A percentile compares a stretch with the other conserved stretches of the same genome.
phyloP scores from a whole-genome alignment of 768 basidiomycete species.

The Leccinum incarnatum region DNA sequence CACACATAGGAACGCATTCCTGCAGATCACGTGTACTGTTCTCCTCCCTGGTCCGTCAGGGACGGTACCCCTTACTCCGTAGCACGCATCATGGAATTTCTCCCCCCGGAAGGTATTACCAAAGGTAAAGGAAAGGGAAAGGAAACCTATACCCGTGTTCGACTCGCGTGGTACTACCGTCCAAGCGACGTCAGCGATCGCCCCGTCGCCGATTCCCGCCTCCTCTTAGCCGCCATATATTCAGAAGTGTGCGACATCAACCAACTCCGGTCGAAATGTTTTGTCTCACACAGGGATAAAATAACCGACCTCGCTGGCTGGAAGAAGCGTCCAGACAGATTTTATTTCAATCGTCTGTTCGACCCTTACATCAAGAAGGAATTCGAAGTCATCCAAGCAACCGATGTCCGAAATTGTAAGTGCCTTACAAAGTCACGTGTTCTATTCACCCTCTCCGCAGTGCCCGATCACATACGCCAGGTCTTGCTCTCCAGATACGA shows the following conservation, averaged over 20 bases:
- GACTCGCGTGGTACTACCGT: conserved; percentile 95
- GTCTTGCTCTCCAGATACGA: conserved; percentile 82
- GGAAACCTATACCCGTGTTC: conserved; percentile 76
- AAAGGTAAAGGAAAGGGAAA: conserved; percentile 66
- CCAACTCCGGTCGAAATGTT: conserved; percentile 89
- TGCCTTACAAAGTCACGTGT: conserved; percentile 21
- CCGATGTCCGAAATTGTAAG: conserved; percentile 87
- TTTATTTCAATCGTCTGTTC: conserved; percentile 94
- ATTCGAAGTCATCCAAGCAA: conserved; percentile 90
- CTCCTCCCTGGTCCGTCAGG: conserved; percentile 86
- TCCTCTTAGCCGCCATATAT: conserved; percentile 93
- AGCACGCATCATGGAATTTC: conserved; percentile 95
- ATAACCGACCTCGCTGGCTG: conserved; percentile 89
- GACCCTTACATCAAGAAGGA: conserved; percentile 98
- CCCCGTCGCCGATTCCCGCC: conserved; percentile 83
- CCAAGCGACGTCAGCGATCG: conserved; percentile 95
- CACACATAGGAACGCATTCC: conserved; percentile 32
- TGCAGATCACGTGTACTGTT: conserved; percentile 95
- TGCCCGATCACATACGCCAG: conserved; percentile 78
- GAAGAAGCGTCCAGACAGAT: conserved; percentile 93
- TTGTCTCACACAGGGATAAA: conserved; percentile 93
- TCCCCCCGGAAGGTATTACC: conserved; percentile 72
- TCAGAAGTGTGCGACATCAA: conserved; percentile 94
- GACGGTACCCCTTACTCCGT: conserved; percentile 96
- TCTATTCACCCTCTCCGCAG: conserved; percentile 38